A percentile compares a stretch with the other conserved stretches of the same genome.
These are phyloP conservation scores for Daldinia sp. DNA, from an alignment of 2,329 filamentous ascomycete species.

Conservation along the genomic window DNA sequence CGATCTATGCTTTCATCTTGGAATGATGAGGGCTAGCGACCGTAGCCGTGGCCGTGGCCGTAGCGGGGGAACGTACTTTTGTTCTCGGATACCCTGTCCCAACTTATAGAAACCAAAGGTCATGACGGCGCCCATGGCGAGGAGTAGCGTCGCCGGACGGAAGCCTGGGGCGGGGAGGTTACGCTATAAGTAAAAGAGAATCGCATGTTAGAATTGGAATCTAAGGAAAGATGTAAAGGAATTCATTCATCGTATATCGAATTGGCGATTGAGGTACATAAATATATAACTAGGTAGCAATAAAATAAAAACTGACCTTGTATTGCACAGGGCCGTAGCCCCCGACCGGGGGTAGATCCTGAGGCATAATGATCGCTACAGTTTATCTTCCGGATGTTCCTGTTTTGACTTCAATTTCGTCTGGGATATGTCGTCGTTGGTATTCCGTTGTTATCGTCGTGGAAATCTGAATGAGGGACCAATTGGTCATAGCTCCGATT, in stretches of 20 bases:
- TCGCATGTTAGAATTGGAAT: constrained; percentile 19
- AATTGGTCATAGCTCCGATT: constrained; percentile 8
- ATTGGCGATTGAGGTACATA: neutral
- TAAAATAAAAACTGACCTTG: constrained; percentile 72
- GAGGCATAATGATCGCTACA: constrained; percentile 76
- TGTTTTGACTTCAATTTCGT: neutral
- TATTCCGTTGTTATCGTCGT: neutral
- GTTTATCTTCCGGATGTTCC: neutral
- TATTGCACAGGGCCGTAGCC: constrained; percentile 98
- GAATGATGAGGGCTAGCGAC: neutral
- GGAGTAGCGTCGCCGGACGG: constrained; percentile 81
- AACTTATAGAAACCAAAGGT: constrained; percentile 91
- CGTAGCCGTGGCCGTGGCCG: neutral
- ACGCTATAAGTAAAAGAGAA: constrained; percentile 65
- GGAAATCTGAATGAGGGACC: neutral
- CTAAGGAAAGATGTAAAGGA: no score
- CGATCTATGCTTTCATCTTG: neutral
- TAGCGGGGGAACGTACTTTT: constrained; percentile 74
- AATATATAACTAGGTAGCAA: neutral
- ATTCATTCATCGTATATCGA: neutral
- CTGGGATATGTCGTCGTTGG: neutral
- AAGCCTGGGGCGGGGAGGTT: constrained; percentile 94
- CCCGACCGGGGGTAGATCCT: constrained; percentile 96
- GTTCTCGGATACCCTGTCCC: constrained; percentile 85
- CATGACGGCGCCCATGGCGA: constrained; percentile 83